phyloP scores from a whole-genome alignment of 2,329 filamentous ascomycete genomes.

The Cryphonectria japonica region DNA sequence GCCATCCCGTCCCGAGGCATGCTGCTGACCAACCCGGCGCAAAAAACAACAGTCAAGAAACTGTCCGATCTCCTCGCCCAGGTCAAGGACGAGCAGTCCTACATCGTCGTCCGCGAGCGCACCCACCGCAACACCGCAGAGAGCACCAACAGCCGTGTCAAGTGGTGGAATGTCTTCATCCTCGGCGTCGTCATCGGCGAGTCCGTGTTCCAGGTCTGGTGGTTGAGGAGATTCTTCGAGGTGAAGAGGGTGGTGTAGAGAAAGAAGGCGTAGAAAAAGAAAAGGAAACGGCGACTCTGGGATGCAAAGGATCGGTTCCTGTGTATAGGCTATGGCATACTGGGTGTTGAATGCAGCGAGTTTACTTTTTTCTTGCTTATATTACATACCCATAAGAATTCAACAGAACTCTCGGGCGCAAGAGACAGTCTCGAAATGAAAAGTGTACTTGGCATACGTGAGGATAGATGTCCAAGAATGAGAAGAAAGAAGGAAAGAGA shows the following conservation, averaged over 20 bases:
- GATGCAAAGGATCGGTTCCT: not conserved
- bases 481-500: not conserved
- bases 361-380: slow-evolving; percentile 19
- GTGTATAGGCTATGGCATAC: not conserved
- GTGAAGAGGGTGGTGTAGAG: slow-evolving; percentile 68
- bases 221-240: slow-evolving; percentile 98
- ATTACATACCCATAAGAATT: slow-evolving; percentile 13
- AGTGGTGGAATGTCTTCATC: slow-evolving; percentile 99
- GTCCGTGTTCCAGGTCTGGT: slow-evolving; percentile 98
- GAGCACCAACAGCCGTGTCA: slow-evolving; percentile 95
- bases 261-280: not conserved
- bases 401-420: not conserved
- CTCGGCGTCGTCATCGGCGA: slow-evolving; percentile 85
- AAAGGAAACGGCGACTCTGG: not conserved
- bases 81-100: slow-evolving; percentile 97
- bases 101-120: slow-evolving; percentile 93
- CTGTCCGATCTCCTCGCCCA: slow-evolving; percentile 85
- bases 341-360: not conserved
- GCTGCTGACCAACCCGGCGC: slow-evolving; percentile 21
- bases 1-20: not conserved
- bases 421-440: not conserved
- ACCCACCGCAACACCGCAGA: slow-evolving; percentile 98
- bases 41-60: slow-evolving; percentile 64
- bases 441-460: not conserved
- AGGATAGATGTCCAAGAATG: not conserved